Percentiles rank a stretch among this genome's conserved stretches.
These are phyloP conservation scores for Trichoderma erinaceum DNA, from an alignment of 495 filamentous ascomycete species.

Conservation along the genomic window DNA sequence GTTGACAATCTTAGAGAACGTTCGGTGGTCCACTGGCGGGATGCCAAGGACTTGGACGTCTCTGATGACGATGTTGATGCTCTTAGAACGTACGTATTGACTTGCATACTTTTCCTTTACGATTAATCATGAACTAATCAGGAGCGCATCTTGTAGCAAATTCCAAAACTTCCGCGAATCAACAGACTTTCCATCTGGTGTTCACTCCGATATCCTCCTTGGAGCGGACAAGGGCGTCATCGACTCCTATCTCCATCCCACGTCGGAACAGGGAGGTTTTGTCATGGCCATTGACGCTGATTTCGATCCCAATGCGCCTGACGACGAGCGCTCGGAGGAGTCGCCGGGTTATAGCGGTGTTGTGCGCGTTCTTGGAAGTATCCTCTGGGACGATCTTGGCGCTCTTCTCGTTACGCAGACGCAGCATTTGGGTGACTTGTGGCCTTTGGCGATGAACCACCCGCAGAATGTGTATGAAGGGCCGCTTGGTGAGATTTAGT, in stretches of 20 bases:
- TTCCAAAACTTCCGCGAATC: not conserved
- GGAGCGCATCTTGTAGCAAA: not conserved
- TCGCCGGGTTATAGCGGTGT: slow-evolving; percentile 4
- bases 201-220: not conserved
- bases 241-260: slow-evolving; percentile 8
- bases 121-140: not conserved
- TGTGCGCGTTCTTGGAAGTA: slow-evolving; percentile 3
- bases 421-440: not conserved
- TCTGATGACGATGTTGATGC: slow-evolving; percentile 1
- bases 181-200: not conserved
- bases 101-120: not conserved
- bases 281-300: slow-evolving; percentile 14
- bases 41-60: slow-evolving; percentile 3
- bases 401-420: slow-evolving; percentile 4
- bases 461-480: not conserved
- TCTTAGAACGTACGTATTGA: slow-evolving; percentile 9
- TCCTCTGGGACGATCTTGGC: slow-evolving; percentile 13
- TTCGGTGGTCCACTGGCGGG: slow-evolving; percentile 6
- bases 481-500: not conserved
- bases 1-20: not conserved
- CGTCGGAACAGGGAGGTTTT: not conserved
- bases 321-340: not conserved
- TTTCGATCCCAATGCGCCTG: not conserved
- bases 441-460: slow-evolving; percentile 12
- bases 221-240: slow-evolving; percentile 7